Conservation (phyloP, 2,329 filamentous ascomycete genomes). For the Aspergillus tamarii region DNA sequence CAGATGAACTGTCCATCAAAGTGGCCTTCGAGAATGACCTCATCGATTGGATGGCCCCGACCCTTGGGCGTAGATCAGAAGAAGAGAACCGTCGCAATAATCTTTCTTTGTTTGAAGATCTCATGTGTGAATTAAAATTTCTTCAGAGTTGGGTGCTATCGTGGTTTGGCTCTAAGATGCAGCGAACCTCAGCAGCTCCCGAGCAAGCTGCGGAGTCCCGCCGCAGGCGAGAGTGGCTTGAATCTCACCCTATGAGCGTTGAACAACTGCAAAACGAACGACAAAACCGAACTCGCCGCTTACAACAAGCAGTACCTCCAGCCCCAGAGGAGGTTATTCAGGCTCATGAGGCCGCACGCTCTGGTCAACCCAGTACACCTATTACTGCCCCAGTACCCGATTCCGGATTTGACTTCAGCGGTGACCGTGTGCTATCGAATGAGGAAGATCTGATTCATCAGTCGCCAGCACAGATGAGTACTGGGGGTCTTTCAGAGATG, state of each 20-base stretch:
- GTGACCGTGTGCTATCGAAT: slow-evolving; percentile 29
- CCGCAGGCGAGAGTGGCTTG: slow-evolving; percentile 29
- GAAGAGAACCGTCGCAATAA: slow-evolving; percentile 43
- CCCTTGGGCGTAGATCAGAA: slow-evolving; percentile 42
- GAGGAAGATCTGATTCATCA: slow-evolving; percentile 43
- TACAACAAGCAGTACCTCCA: slow-evolving; percentile 17
- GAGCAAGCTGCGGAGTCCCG: slow-evolving; percentile 20
- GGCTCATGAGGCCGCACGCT: slow-evolving; percentile 12
- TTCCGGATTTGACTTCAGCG: slow-evolving; percentile 23
- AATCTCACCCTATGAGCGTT: slow-evolving; percentile 34
- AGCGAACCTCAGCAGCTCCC: slow-evolving; percentile 17
- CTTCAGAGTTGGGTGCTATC: slow-evolving; percentile 38
- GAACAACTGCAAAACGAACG: slow-evolving; percentile 36
- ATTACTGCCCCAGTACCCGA: slow-evolving; percentile 17
- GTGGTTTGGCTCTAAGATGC: slow-evolving; percentile 30
- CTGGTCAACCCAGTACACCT: slow-evolving; percentile 13
- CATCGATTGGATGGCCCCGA: slow-evolving; percentile 47
- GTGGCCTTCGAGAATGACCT: slow-evolving; percentile 49
- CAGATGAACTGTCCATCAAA: slow-evolving; percentile 46
- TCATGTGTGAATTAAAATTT: slow-evolving; percentile 39
- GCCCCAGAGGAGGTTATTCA: slow-evolving; percentile 22
- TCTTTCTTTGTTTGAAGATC: slow-evolving; percentile 40
- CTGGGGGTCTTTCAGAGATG: slow-evolving; percentile 34
- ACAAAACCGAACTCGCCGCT: slow-evolving; percentile 21
- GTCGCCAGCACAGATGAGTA: slow-evolving; percentile 43